Evolutionary conservation across 371 early-diverging fungal species (phyloP).

Genomic region (Dichotomocladium elegans): DNA sequence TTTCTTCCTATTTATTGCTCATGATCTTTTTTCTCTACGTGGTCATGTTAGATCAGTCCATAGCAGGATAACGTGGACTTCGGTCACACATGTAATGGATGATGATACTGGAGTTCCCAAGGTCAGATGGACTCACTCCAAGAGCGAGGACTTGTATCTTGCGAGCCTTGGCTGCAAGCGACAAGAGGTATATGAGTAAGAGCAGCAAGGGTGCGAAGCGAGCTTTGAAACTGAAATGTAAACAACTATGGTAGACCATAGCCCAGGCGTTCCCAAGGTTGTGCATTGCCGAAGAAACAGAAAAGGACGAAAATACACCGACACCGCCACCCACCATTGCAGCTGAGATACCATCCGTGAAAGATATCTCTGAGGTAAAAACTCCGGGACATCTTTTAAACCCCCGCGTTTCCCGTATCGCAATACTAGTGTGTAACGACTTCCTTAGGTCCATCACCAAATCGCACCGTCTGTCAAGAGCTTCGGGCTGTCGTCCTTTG

Average conservation of each 20-base stretch:
- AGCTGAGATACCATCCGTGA: background rate
- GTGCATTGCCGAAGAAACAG: background rate
- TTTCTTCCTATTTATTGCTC: background rate
- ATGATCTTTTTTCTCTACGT: too few relatives aligned
- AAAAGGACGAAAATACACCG: background rate
- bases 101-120: slow-evolving; percentile 21
- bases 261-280: background rate
- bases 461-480: too few relatives aligned
- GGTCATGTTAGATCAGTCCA: slow-evolving; percentile 17
- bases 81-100: slow-evolving; percentile 16
- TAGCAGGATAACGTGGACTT: slow-evolving; percentile 16
- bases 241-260: background rate
- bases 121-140: slow-evolving; percentile 19
- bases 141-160: slow-evolving; percentile 17
- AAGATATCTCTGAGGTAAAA: background rate
- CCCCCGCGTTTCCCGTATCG: background rate
- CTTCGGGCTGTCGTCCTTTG: background rate
- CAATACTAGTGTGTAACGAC: background rate
- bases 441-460: background rate
- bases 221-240: too few relatives aligned
- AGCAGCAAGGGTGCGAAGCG: too few relatives aligned
- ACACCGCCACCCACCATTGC: background rate
- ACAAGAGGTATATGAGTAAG: too few relatives aligned
- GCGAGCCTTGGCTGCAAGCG: slow-evolving; percentile 13
- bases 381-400: background rate